Conservation (phyloP, 345 rosid genomes). For the Syzygium aromaticum region DNA sequence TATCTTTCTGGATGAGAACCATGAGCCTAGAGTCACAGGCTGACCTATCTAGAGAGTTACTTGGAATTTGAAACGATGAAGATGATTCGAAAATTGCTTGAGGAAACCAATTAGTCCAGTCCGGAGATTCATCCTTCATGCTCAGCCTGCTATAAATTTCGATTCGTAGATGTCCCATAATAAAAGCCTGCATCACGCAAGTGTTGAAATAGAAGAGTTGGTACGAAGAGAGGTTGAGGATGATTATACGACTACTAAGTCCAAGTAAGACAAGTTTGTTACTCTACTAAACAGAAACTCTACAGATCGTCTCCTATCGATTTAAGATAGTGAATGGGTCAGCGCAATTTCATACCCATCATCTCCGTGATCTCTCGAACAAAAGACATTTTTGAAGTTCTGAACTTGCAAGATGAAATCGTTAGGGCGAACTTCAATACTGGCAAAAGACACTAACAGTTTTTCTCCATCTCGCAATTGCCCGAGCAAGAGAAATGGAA, state of each 20-base stretch:
- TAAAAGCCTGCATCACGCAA: neutral
- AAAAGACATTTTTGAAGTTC: neutral
- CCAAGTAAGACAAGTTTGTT: neutral
- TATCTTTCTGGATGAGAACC: neutral
- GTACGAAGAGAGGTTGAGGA: neutral
- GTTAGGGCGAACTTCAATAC: neutral
- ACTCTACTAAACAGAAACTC: neutral
- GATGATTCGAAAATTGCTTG: neutral
- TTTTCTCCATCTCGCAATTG: neutral
- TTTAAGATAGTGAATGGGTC: neutral
- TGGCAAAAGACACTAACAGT: neutral
- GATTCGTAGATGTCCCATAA: neutral
- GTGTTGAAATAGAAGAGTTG: neutral
- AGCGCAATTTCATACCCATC: neutral
- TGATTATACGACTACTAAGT: neutral
- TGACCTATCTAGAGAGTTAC: neutral
- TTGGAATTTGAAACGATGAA: neutral
- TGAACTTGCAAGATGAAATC: neutral
- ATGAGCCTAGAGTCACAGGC: neutral
- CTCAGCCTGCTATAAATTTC: neutral
- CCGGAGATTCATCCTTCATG: neutral
- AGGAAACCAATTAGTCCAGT: neutral
- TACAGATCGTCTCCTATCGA: neutral
- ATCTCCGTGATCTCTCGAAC: neutral
- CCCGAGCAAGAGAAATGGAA: neutral